Percentiles rank a stretch among this genome's conserved stretches.
phyloP scores from a whole-genome alignment of 2,329 filamentous ascomycete species.

The Fusarium sp. region DNA sequence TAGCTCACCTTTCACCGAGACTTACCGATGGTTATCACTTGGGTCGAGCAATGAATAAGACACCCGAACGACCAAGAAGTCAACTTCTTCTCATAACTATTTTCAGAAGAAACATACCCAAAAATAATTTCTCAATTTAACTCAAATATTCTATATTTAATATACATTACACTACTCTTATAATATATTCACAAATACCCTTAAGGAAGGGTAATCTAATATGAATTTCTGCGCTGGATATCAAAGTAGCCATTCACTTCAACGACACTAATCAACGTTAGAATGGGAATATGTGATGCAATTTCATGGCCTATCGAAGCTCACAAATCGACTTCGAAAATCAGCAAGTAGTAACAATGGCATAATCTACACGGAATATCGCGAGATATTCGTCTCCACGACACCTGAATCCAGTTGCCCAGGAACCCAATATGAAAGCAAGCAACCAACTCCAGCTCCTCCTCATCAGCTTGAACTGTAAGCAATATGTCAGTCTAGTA shows the following conservation, averaged over 20 bases:
- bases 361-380: conserved; percentile 38
- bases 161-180: too few species aligned
- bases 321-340: background rate
- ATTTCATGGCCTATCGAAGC: conserved; percentile 7
- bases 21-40: background rate
- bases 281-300: background rate
- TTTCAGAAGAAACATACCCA: too few species aligned
- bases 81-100: too few species aligned
- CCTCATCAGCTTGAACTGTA: conserved; percentile 1
- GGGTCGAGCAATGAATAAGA: too few species aligned
- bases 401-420: conserved; percentile 17
- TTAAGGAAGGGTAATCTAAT: too few species aligned
- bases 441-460: conserved; percentile 29
- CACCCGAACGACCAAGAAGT: too few species aligned
- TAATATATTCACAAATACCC: too few species aligned
- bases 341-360: conserved; percentile 14
- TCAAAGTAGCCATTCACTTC: background rate
- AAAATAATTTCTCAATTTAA: too few species aligned
- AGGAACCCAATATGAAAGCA: conserved; percentile 20
- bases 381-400: background rate
- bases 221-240: too few species aligned
- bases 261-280: background rate
- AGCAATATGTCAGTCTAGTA: conserved; percentile 67
- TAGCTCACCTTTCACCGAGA: conserved; percentile 26
- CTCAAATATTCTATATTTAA: too few species aligned